phyloP scores from a whole-genome alignment of 805 yeast species.

The Yamadazyma insecticola region DNA sequence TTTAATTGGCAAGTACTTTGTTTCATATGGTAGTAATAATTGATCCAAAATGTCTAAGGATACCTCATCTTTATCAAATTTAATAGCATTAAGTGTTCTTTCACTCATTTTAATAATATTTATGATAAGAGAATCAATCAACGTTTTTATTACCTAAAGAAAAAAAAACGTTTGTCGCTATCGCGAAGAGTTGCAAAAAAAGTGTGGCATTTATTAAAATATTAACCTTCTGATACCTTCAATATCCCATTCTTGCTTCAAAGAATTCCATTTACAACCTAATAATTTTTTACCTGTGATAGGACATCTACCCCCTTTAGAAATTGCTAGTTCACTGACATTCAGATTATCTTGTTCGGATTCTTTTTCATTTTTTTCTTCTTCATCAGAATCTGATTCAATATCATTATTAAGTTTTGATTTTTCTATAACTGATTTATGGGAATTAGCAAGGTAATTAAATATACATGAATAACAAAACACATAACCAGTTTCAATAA shows the following conservation, averaged over 20 bases:
- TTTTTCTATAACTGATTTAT: constrained; percentile 23
- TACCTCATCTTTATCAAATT: constrained; percentile 44
- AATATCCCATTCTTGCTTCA: constrained; percentile 61
- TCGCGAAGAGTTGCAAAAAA: no score
- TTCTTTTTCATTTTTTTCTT: constrained; percentile 9
- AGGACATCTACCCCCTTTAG: constrained; percentile 74
- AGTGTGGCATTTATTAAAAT: no score
- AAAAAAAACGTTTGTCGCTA: no score
- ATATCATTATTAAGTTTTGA: constrained; percentile 5
- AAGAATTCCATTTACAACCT: constrained; percentile 64
- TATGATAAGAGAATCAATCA: no score
- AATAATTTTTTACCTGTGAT: constrained; percentile 67
- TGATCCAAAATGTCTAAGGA: constrained; percentile 72
- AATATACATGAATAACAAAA: constrained; percentile 86
- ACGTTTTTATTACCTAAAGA: no score
- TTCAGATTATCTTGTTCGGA: constrained; percentile 21
- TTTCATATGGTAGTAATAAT: constrained; percentile 72
- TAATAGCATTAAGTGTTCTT: constrained; percentile 54
- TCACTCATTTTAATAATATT: constrained; percentile 1
- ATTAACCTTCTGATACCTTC: constrained; percentile 74
- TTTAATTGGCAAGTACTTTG: constrained; percentile 59
- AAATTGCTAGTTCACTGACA: no score
- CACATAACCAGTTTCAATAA: constrained; percentile 87
- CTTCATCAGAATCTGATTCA: constrained; percentile 13
- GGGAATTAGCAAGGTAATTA: constrained; percentile 50